Evolutionary conservation across 257 asterid genomes (phyloP), one percentile per base, ranked within the genome.

Genomic region (Verbascum thapsus): DNA sequence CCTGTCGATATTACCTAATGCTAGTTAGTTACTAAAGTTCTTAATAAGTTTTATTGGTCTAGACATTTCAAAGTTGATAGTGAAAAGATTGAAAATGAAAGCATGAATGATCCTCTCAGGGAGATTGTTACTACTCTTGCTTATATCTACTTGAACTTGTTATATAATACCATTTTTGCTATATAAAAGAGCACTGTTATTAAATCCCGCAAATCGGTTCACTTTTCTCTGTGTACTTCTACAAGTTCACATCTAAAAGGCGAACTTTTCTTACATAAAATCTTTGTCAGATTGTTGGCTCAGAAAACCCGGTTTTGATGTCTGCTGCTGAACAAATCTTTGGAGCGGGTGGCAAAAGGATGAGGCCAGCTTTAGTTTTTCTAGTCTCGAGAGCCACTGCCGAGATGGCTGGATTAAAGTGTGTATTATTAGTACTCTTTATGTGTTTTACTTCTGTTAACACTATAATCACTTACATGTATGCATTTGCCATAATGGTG

Each of bases 291-390:
- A 94, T 90, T 76, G 95, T 94, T 72, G 99, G 99, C 67, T 87
- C 99, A 64, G 99, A 94, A 73, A 94, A 87, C 68, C 97, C 96
- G 1, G 97, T 85, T 40, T 41, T 94, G 81, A 85, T 87, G 95
- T 90, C 99, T 67, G 96, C 96, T 62, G 97, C 97, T 3, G 95
- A 90, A 79, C 97, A 94, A 82, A 94, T 94, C 20, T 94, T 94
- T 69, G 88, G 95, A 63, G 99, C 99, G 55, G 97, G 99, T 56
- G 99, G 99, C 47, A 94, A 94, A 74, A 76, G 97, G 76, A 83
- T 87, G 92, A 84, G 97, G 60, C 99, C 99, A 1, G 99, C 97
- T 73, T 69, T 94, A 69, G 95, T 82, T 69, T 94, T 94, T 75
- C 79, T 94, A 35, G 97, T 84, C 9, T 75, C 99, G 13, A 79